Evolutionary conservation across 2,329 filamentous ascomycete species (phyloP), one percentile per base, ranked within the genome.

Genomic region (Pseudocercospora pini-densiflorae): DNA sequence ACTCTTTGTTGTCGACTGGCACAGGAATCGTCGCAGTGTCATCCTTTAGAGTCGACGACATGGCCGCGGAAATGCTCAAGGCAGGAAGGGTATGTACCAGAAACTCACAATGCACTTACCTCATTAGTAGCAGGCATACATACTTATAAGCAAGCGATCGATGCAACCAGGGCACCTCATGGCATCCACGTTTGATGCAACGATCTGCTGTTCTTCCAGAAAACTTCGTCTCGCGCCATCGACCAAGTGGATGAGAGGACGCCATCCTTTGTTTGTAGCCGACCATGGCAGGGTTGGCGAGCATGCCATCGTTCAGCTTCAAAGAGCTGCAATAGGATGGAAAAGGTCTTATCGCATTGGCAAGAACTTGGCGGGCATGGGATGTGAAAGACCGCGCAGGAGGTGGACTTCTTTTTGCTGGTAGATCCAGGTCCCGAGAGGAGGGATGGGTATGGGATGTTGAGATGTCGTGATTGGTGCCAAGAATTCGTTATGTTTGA

Each of bases 401-500:
- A 19, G 7, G 8, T 43, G 64, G 36, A 19, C n/a, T 23, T 60
- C 19, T 23, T 27, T 21, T 24, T 57, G 21, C 53, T 51, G 40
- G 27, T 9, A 43, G 24, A 59, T 29, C 55, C 21, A 59, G 10
- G 29, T 47, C 53, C 23, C 40, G 54, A 47, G 21, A 24, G 60
- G 9, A 31, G 31, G 43, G 23, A 59, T 45, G 10, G 36, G 54
- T 29, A 60, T 53, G 53, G 21, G 24, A 24, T 14, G 29, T 54
- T 55, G 51, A 29, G 61, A 66, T 66, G 64, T 62, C 61, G 64
- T 66, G 64, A 21, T 59, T 19, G 33, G 33, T 23, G 57, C 57
- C 57, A 59, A 59, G 57, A 59, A 59, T 59, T 59, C 57, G 57
- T 54, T 23, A 24, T 54, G 16, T 53, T 21, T 53, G 49, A 14